Evolutionary conservation across 805 yeast genomes (phyloP).

Genomic region (Metschnikowia matae): DNA sequence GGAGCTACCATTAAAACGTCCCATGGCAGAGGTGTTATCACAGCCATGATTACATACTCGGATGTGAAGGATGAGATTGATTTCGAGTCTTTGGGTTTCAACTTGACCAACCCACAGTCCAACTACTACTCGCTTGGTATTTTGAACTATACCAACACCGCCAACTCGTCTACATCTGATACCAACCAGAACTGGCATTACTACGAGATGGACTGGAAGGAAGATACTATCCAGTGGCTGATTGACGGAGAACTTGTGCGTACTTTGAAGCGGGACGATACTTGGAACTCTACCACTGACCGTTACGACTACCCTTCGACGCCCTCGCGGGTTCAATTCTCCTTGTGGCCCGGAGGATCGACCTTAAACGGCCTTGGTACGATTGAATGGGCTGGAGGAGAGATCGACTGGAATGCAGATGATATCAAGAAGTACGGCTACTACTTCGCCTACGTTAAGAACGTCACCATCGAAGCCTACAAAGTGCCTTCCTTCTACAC

Average conservation of each 20-base stretch:
- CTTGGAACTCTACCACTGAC: conserved; percentile 60
- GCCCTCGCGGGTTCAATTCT: conserved; percentile 67
- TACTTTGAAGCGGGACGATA: conserved; percentile 55
- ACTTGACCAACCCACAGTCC: conserved; percentile 62
- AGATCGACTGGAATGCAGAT: conserved; percentile 71
- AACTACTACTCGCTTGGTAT: conserved; percentile 78
- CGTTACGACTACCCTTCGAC: conserved; percentile 64
- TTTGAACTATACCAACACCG: conserved; percentile 61
- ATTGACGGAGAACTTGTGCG: conserved; percentile 68
- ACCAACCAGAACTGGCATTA: conserved; percentile 70
- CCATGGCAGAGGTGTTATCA: conserved; percentile 72
- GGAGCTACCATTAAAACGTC: conserved; percentile 69
- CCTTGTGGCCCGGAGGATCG: conserved; percentile 77
- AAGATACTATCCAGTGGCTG: conserved; percentile 65
- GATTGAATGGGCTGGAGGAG: conserved; percentile 85
- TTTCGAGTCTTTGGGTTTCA: conserved; percentile 78
- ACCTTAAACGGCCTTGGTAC: conserved; percentile 56
- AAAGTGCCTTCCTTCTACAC: conserved; percentile 60
- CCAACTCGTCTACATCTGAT: conserved; percentile 38
- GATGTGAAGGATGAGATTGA: conserved; percentile 90
- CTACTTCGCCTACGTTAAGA: conserved; percentile 62
- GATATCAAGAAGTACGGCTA: conserved; percentile 80
- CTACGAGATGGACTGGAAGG: conserved; percentile 78
- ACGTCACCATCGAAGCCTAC: conserved; percentile 62
- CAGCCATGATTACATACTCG: conserved; percentile 77